These are phyloP conservation scores for Nemania sp. DNA, from an alignment of 2,329 filamentous ascomycete species.

Conservation along the genomic window DNA sequence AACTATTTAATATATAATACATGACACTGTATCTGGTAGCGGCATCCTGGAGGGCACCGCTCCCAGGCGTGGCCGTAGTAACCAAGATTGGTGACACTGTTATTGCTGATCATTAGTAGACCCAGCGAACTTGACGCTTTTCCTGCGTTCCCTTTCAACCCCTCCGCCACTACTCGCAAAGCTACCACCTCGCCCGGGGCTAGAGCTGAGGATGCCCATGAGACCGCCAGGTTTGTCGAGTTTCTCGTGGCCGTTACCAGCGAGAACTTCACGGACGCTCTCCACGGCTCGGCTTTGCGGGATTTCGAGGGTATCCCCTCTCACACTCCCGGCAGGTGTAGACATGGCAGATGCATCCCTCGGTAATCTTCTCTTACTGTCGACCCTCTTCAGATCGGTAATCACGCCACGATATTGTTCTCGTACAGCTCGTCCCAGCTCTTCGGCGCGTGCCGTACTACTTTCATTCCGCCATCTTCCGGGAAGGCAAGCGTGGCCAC, in stretches of 20 bases:
- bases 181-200: slow-evolving; percentile 55
- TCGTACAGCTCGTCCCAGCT: slow-evolving; percentile 62
- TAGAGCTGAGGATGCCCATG: slow-evolving; percentile 65
- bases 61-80: neutral
- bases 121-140: slow-evolving; percentile 73
- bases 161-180: slow-evolving; percentile 42
- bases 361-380: slow-evolving; percentile 33
- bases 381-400: slow-evolving; percentile 36
- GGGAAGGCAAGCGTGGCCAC: slow-evolving; percentile 72
- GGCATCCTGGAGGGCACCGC: neutral
- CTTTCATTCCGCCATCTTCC: slow-evolving; percentile 66
- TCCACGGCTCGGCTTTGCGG: slow-evolving; percentile 71
- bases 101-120: slow-evolving; percentile 53
- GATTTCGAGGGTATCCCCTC: slow-evolving; percentile 66
- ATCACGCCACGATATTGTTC: slow-evolving; percentile 54
- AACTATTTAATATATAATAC: slow-evolving; percentile 4
- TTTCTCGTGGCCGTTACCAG: slow-evolving; percentile 30
- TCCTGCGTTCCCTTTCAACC: slow-evolving; percentile 66
- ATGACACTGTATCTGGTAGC: slow-evolving; percentile 4
- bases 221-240: slow-evolving; percentile 50
- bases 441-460: slow-evolving; percentile 61
- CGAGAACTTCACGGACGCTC: slow-evolving; percentile 66
- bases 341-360: slow-evolving; percentile 35
- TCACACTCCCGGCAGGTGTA: slow-evolving; percentile 50
- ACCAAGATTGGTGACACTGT: slow-evolving; percentile 25